These are phyloP conservation scores for Cymbopogon flexuosus DNA, from an alignment of 202 grass and related monocot genomes.

Conservation along the genomic window DNA sequence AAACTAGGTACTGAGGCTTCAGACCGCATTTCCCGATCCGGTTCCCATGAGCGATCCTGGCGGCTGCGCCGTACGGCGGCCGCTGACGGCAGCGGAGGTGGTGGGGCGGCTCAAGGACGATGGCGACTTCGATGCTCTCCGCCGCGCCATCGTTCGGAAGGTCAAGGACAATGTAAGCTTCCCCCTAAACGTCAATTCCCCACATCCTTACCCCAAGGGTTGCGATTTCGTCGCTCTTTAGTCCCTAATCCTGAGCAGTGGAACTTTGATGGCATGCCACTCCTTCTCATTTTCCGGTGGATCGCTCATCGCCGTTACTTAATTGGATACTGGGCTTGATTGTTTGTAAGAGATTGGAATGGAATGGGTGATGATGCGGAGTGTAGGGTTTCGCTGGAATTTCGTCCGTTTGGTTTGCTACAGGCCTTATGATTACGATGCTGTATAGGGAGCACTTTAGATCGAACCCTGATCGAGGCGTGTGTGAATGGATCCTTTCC, in stretches of 20 bases:
- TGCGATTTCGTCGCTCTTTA: conserved; percentile 1
- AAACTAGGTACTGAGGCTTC: background rate
- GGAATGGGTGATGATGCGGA: background rate
- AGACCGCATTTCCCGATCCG: background rate
- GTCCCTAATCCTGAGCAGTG: background rate
- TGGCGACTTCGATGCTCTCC: conserved; percentile 86
- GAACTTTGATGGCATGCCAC: background rate
- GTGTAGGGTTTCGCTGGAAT: background rate
- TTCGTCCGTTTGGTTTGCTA: background rate
- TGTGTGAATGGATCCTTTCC: background rate
- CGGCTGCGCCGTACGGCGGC: background rate
- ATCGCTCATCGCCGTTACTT: background rate
- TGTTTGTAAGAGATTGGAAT: conserved; percentile 2
- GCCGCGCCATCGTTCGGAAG: conserved; percentile 73
- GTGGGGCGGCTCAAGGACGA: conserved; percentile 74
- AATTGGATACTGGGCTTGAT: background rate
- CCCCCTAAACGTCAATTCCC: background rate
- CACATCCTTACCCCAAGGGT: background rate
- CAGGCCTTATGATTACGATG: background rate
- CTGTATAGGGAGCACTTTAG: background rate
- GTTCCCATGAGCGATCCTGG: conserved; percentile 22
- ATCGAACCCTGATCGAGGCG: background rate
- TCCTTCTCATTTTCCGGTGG: background rate
- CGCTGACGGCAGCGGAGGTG: conserved; percentile 59
- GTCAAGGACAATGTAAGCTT: conserved; percentile 77